Percentiles rank a stretch among this genome's conserved stretches.
phyloP scores from a whole-genome alignment of 805 yeast species.

The Saccharomycopsis microspora region DNA sequence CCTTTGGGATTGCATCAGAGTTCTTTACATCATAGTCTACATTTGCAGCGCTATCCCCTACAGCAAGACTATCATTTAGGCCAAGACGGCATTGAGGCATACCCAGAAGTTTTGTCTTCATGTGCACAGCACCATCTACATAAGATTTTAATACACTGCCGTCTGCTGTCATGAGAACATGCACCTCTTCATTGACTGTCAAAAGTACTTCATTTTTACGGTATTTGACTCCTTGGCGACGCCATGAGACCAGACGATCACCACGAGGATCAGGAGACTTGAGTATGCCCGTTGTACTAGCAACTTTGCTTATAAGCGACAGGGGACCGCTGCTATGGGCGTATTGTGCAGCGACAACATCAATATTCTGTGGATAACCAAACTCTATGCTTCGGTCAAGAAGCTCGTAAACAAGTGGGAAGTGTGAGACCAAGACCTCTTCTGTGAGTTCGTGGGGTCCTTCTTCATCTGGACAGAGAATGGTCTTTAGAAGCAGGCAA shows the following conservation, averaged over 20 bases:
- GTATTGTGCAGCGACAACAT: conserved; percentile 26
- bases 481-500: conserved; percentile 37
- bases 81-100: conserved; percentile 80
- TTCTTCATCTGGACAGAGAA: conserved; percentile 19
- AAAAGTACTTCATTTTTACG: conserved; percentile 72
- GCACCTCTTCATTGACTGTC: conserved; percentile 66
- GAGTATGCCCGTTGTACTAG: neutral
- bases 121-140: conserved; percentile 64
- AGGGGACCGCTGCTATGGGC: neutral
- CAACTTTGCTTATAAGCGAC: neutral
- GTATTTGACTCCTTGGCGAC: conserved; percentile 58
- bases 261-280: conserved; percentile 3
- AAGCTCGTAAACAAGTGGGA: conserved; percentile 61
- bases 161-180: conserved; percentile 52
- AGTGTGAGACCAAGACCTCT: conserved; percentile 47
- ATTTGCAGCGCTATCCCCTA: conserved; percentile 23
- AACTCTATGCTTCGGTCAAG: conserved; percentile 67
- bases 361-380: conserved; percentile 68
- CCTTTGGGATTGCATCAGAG: conserved; percentile 23
- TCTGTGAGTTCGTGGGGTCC: conserved; percentile 25
- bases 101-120: conserved; percentile 68
- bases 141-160: conserved; percentile 57
- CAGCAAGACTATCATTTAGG: conserved; percentile 41
- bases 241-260: conserved; percentile 42
- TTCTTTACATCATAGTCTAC: neutral